phyloP scores from a whole-genome alignment of 1,284 basidiomycete species.

The Leccinum cinnamomeum region DNA sequence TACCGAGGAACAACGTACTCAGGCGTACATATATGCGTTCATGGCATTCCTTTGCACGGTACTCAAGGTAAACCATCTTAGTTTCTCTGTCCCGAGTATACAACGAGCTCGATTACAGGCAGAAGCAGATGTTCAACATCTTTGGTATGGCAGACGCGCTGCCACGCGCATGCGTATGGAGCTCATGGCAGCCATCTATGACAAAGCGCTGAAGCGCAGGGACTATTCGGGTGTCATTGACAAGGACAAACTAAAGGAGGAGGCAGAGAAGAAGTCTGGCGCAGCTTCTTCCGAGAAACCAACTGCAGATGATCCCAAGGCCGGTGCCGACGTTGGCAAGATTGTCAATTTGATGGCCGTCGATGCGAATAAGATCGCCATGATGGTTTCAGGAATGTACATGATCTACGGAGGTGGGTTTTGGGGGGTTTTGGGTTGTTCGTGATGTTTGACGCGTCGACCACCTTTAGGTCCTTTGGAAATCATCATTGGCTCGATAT shows the following conservation, averaged over 20 bases:
- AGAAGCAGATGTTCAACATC: conserved; percentile 61
- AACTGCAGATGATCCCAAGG: conserved; percentile 53
- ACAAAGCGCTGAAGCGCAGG: conserved; percentile 84
- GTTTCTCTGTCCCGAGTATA: background rate
- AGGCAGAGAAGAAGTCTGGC: conserved; percentile 25
- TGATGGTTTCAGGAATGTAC: conserved; percentile 53
- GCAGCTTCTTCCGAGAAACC: conserved; percentile 15
- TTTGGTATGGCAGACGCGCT: conserved; percentile 64
- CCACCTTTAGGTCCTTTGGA: conserved; percentile 65
- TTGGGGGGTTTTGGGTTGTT: background rate
- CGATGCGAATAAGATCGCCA: conserved; percentile 59
- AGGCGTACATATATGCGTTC: conserved; percentile 65
- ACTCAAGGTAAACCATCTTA: conserved; percentile 38
- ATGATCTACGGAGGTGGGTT: conserved; percentile 61
- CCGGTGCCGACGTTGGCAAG: conserved; percentile 73
- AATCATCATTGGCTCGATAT: conserved; percentile 69
- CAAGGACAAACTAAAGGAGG: conserved; percentile 40
- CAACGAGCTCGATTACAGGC: conserved; percentile 35
- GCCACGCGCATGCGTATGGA: conserved; percentile 55
- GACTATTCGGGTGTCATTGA: conserved; percentile 81
- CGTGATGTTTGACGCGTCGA: background rate
- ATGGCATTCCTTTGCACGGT: conserved; percentile 54
- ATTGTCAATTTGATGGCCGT: conserved; percentile 79
- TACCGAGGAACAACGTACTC: conserved; percentile 43
- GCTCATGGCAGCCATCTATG: conserved; percentile 78